Conservation (phyloP, 1,284 basidiomycete species). For the Peniophora sp. region DNA sequence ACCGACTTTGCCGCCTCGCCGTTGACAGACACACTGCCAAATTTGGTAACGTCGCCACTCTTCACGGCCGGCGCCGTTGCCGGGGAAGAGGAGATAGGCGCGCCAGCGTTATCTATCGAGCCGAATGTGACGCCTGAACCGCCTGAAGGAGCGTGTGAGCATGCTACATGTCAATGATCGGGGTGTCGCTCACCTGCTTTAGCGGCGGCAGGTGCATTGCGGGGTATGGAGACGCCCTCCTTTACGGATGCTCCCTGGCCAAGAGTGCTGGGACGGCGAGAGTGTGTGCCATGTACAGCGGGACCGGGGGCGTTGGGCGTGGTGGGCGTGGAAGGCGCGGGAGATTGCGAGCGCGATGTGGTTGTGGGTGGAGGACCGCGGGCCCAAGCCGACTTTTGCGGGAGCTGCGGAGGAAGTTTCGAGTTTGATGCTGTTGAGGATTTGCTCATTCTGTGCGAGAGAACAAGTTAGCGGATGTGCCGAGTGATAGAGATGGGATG, state of each 20-base stretch:
- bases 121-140: constrained; percentile 62
- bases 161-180: constrained; percentile 27
- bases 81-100: constrained; percentile 64
- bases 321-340: constrained; percentile 42
- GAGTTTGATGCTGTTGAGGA: constrained; percentile 60
- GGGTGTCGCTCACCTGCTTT: constrained; percentile 46
- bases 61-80: constrained; percentile 55
- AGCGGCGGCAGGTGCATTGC: constrained; percentile 47
- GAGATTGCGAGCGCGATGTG: constrained; percentile 69
- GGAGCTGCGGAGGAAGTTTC: constrained; percentile 64
- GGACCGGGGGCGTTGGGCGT: constrained; percentile 18
- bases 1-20: constrained; percentile 15
- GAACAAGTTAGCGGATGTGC: constrained; percentile 2
- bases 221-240: constrained; percentile 62
- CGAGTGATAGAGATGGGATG: background rate
- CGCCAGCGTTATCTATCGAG: constrained; percentile 69
- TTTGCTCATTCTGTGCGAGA: constrained; percentile 72
- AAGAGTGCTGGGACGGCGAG: constrained; percentile 63
- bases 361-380: constrained; percentile 66
- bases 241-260: constrained; percentile 63
- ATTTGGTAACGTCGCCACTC: constrained; percentile 69
- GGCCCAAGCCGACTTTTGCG: constrained; percentile 75
- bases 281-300: constrained; percentile 39
- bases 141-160: constrained; percentile 24
- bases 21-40: constrained; percentile 52